phyloP scores from a whole-genome alignment of 306 rosid species.

The Fagus crenata region DNA sequence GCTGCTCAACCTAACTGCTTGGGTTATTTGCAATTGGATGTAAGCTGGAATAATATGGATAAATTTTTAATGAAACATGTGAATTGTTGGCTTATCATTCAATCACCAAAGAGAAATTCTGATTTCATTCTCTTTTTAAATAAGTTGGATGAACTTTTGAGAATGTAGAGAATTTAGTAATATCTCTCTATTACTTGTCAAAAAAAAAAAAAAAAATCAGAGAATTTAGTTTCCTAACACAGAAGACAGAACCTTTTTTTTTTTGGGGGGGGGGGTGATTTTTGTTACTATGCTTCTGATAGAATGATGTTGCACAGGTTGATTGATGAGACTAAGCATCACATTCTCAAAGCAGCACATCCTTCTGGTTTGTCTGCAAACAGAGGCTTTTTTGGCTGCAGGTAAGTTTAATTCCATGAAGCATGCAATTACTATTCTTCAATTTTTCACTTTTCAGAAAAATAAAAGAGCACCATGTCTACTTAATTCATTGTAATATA shows the following conservation, averaged over 20 bases:
- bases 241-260: too few relatives aligned
- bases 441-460: background rate
- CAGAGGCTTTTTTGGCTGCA: slow-evolving; percentile 97
- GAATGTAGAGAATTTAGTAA: background rate
- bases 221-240: background rate
- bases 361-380: slow-evolving; percentile 96
- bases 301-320: slow-evolving; percentile 44
- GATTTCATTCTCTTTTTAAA: background rate
- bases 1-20: background rate
- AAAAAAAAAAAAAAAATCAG: too few relatives aligned
- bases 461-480: too few relatives aligned
- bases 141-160: background rate
- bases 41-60: background rate
- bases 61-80: background rate
- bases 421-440: background rate
- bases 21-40: background rate
- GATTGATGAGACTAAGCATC: slow-evolving; percentile 78
- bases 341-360: slow-evolving; percentile 85
- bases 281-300: background rate
- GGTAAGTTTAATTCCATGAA: slow-evolving; percentile 41
- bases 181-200: too few relatives aligned
- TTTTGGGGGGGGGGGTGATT: too few relatives aligned
- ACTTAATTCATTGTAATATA: background rate
- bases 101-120: background rate
- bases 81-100: background rate